These are phyloP conservation scores for Podospora pseudopauciseta DNA, from an alignment of 495 filamentous ascomycete genomes.

Conservation along the genomic window DNA sequence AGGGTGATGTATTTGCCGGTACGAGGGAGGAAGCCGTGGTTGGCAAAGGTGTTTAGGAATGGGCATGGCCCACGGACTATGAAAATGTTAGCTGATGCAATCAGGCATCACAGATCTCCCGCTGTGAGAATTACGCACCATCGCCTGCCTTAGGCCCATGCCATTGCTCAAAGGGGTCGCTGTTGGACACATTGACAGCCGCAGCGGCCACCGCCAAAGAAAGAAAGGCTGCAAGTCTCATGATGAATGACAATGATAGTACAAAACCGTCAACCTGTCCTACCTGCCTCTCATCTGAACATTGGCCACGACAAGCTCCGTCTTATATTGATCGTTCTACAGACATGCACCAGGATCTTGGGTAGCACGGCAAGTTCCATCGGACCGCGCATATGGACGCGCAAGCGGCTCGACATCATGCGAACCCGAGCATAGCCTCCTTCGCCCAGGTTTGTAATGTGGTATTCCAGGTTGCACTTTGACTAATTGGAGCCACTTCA, in stretches of 20 bases:
- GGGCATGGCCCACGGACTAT: slow-evolving; percentile 36
- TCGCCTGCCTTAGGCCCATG: not conserved
- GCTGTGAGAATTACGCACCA: not conserved
- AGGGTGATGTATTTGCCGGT: slow-evolving; percentile 38
- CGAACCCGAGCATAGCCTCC: slow-evolving; percentile 1
- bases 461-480: not conserved
- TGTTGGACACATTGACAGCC: not conserved
- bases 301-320: not conserved
- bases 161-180: not conserved
- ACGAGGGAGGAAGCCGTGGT: slow-evolving; percentile 39
- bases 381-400: not conserved
- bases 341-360: not conserved
- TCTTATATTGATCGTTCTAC: not conserved
- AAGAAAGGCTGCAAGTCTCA: not conserved
- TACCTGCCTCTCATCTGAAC: not conserved
- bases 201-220: not conserved
- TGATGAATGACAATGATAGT: not conserved
- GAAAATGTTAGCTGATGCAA: not conserved
- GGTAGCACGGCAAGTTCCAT: not conserved
- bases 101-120: not conserved
- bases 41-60: slow-evolving; percentile 40
- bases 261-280: not conserved
- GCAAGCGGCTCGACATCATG: not conserved
- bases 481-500: not conserved
- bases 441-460: not conserved